Evolutionary conservation across 176 grass and related monocot species (phyloP).

Genomic region (Microstegium vimineum): DNA sequence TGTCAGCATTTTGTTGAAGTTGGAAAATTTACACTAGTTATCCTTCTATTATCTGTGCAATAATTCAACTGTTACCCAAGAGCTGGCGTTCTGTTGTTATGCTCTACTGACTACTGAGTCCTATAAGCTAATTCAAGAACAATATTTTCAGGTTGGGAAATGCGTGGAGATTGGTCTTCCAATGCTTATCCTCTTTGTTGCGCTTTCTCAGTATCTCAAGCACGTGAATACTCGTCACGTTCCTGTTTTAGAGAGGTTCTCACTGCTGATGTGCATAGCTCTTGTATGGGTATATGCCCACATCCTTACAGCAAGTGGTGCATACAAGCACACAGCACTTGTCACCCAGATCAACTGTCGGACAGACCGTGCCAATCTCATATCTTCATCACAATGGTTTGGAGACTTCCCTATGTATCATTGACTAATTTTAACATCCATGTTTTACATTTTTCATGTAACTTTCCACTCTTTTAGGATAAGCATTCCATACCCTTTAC

Average conservation of each 20-base stretch:
- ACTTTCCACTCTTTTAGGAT: conserved; percentile 51
- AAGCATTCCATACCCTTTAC: conserved; percentile 90
- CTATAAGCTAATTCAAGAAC: conserved; percentile 17
- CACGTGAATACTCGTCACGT: conserved; percentile 51
- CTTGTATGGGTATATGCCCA: conserved; percentile 86
- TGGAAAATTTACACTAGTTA: not conserved
- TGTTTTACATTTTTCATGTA: not conserved
- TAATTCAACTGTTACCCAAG: not conserved
- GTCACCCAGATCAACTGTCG: conserved; percentile 78
- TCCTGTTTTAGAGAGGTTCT: conserved; percentile 85
- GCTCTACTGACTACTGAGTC: too few relatives aligned
- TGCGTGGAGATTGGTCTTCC: conserved; percentile 94
- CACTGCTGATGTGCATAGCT: conserved; percentile 65
- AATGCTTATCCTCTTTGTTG: conserved; percentile 84
- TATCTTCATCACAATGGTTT: conserved; percentile 82
- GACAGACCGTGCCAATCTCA: conserved; percentile 79
- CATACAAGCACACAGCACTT: conserved; percentile 64
- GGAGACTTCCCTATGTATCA: not conserved
- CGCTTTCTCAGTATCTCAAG: conserved; percentile 81
- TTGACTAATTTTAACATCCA: conserved; percentile 19
- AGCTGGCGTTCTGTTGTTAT: not conserved
- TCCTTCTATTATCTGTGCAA: not conserved
- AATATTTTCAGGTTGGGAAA: conserved; percentile 61
- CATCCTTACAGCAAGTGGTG: conserved; percentile 79
- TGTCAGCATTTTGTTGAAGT: not conserved